phyloP scores from a whole-genome alignment of 176 grass and related monocot genomes.

The Otatea glauca region DNA sequence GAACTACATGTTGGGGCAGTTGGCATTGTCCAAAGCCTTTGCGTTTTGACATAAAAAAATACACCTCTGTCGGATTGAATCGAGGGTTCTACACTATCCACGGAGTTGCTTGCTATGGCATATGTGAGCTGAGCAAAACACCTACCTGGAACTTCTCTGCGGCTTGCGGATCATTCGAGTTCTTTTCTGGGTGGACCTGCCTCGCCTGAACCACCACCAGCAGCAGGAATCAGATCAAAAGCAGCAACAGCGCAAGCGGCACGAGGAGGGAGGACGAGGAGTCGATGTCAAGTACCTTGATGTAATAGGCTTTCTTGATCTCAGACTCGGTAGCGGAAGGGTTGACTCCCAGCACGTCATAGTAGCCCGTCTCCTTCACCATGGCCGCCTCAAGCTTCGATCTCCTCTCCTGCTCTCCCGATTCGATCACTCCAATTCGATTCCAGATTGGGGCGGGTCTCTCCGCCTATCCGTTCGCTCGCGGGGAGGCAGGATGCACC shows the following conservation, averaged over 20 bases:
- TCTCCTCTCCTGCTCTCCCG: constrained; percentile 17
- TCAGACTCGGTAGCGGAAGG: constrained; percentile 80
- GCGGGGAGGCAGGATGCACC: neutral
- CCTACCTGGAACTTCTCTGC: constrained; percentile 84
- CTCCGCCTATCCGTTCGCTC: neutral
- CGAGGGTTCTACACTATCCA: constrained; percentile 3
- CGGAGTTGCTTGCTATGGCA: neutral
- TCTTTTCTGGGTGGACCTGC: constrained; percentile 96
- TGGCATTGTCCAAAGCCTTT: neutral
- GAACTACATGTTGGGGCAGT: neutral
- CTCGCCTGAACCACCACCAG: constrained; percentile 61
- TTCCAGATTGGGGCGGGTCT: constrained; percentile 7
- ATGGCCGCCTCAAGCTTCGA: constrained; percentile 45
- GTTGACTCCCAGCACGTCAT: constrained; percentile 82
- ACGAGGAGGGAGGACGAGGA: neutral
- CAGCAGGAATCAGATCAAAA: constrained; percentile 34
- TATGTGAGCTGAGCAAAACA: neutral
- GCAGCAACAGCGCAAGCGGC: neutral
- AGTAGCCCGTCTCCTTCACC: constrained; percentile 95
- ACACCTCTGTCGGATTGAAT: constrained; percentile 8
- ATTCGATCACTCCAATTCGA: neutral
- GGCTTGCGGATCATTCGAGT: constrained; percentile 82
- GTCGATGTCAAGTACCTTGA: constrained; percentile 57
- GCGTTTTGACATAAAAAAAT: neutral
- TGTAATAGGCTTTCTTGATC: constrained; percentile 98